phyloP scores from a whole-genome alignment of 1,284 basidiomycete species.

The Puccinia triticina region DNA sequence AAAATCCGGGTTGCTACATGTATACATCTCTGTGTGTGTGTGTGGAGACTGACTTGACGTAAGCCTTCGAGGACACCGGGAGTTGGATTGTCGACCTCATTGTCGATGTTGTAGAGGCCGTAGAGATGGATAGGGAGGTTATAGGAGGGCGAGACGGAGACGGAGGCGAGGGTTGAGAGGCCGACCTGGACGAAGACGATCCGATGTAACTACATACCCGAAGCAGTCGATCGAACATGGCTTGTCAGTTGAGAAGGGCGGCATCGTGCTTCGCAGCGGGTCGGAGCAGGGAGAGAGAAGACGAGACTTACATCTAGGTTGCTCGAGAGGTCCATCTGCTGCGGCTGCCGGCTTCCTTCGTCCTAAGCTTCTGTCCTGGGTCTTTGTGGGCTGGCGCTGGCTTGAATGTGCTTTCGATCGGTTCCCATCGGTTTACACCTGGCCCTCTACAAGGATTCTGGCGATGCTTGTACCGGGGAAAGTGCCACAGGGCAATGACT shows the following conservation, averaged over 20 bases:
- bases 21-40: background rate
- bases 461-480: background rate
- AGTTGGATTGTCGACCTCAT: conserved; percentile 24
- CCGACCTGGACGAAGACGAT: conserved; percentile 47
- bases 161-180: conserved; percentile 29
- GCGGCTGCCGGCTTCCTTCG: too few species aligned
- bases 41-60: conserved; percentile 31
- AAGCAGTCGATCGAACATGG: background rate
- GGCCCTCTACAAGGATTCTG: background rate
- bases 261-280: too few species aligned
- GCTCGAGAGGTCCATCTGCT: background rate
- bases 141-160: conserved; percentile 37
- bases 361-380: too few species aligned
- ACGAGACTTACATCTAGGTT: background rate
- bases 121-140: conserved; percentile 48
- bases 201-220: conserved; percentile 24
- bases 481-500: background rate
- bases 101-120: conserved; percentile 43
- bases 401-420: background rate
- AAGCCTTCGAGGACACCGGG: conserved; percentile 30
- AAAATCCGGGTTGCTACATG: too few species aligned
- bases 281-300: too few species aligned
- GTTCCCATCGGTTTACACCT: background rate
- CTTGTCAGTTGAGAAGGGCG: background rate
- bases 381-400: too few species aligned